Conservation (phyloP, 2,329 filamentous ascomycete species). For the Monilinia fructicola region DNA sequence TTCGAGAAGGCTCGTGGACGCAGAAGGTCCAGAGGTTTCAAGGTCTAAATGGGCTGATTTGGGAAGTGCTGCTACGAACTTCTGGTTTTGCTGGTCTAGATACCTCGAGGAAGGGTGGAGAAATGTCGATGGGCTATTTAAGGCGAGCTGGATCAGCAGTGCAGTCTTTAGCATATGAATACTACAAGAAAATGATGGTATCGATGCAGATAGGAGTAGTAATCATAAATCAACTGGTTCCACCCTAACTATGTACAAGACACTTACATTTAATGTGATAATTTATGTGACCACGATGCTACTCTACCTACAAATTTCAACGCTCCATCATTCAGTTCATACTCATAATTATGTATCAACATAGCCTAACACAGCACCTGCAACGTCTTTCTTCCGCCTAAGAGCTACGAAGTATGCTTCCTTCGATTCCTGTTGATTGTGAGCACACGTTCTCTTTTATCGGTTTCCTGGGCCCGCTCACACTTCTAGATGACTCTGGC, state of each 20-base stretch:
- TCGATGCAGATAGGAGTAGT: conserved; percentile 24
- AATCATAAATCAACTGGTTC: conserved; percentile 15
- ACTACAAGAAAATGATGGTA: conserved; percentile 22
- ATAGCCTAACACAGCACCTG: conserved; percentile 6
- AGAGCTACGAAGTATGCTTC: conserved; percentile 86
- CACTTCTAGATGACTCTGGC: conserved; percentile 83
- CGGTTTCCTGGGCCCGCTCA: conserved; percentile 47
- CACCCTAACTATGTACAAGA: neutral
- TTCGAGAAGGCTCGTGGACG: conserved; percentile 99
- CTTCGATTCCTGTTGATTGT: conserved; percentile 66
- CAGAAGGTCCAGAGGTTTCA: conserved; percentile 98
- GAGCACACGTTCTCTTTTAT: neutral
- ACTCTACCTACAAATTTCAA: neutral
- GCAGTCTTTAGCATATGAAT: conserved; percentile 18
- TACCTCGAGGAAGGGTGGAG: conserved; percentile 26
- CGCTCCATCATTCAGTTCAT: neutral
- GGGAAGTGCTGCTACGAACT: conserved; percentile 29
- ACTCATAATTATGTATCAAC: conserved; percentile 6
- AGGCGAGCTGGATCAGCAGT: conserved; percentile 17
- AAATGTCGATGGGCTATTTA: conserved; percentile 19
- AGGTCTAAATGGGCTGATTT: conserved; percentile 71
- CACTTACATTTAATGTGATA: neutral
- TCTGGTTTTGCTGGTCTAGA: conserved; percentile 32
- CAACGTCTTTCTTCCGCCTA: conserved; percentile 57
- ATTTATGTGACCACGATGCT: neutral